A percentile compares a stretch with the other conserved stretches of the same genome.
phyloP scores from a whole-genome alignment of 345 rosid genomes.

The Microcos paniculata region DNA sequence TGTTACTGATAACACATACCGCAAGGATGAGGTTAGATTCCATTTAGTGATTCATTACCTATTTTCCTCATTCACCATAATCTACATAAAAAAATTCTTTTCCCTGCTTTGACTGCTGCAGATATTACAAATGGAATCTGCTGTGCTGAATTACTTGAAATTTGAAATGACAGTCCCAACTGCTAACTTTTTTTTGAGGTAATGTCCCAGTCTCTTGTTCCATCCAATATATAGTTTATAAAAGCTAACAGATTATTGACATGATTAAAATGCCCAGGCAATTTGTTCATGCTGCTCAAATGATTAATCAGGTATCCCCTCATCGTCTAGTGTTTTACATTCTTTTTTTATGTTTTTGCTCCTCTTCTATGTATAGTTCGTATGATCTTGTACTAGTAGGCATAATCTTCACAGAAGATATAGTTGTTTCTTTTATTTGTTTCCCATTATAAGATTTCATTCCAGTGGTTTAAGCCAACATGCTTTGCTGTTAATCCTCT shows the following conservation, averaged over 20 bases:
- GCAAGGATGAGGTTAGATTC: conserved; percentile 66
- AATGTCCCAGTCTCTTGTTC: conserved; percentile 5
- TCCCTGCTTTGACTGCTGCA: conserved; percentile 3
- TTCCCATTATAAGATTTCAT: background rate
- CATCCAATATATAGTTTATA: background rate
- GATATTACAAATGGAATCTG: conserved; percentile 59
- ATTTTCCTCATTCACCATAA: background rate
- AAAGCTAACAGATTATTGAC: background rate
- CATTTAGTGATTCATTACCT: background rate
- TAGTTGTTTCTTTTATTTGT: background rate
- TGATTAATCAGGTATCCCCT: conserved; percentile 23
- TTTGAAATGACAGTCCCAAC: conserved; percentile 92
- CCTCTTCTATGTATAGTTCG: background rate
- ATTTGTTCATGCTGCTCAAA: conserved; percentile 25
- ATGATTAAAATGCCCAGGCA: conserved; percentile 23
- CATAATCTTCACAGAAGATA: background rate
- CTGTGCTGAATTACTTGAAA: conserved; percentile 76
- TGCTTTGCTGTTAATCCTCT: background rate
- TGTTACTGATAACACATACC: conserved; percentile 89
- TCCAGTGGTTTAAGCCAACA: background rate
- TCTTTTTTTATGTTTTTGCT: background rate
- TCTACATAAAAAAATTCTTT: background rate
- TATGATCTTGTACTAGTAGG: background rate
- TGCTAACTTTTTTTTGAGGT: conserved; percentile 78
- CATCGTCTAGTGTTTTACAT: background rate